Conservation (phyloP, 768 basidiomycete genomes). For the Termitomyces eurrhizus region DNA sequence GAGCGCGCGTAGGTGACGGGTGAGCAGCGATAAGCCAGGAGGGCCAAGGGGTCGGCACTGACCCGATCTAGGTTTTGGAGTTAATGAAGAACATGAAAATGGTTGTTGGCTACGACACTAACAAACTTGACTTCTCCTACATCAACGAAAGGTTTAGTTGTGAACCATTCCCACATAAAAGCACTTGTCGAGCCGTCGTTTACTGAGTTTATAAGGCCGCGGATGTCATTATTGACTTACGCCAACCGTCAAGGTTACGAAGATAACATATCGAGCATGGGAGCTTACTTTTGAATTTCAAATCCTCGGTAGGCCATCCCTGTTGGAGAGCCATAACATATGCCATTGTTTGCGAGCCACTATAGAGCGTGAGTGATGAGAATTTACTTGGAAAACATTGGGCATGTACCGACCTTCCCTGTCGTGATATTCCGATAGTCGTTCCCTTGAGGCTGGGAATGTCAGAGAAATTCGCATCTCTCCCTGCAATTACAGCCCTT, state of each 20-base stretch:
- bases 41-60: slow-evolving; percentile 92
- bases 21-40: slow-evolving; percentile 95
- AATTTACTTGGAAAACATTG: background rate
- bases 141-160: slow-evolving; percentile 69
- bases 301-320: slow-evolving; percentile 62
- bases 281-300: slow-evolving; percentile 67
- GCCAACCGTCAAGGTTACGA: background rate
- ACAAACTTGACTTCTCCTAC: slow-evolving; percentile 81
- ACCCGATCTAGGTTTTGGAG: slow-evolving; percentile 57
- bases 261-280: background rate
- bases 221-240: slow-evolving; percentile 78
- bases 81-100: background rate
- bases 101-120: slow-evolving; percentile 25
- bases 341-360: slow-evolving; percentile 94
- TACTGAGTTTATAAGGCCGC: slow-evolving; percentile 78
- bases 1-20: slow-evolving; percentile 54
- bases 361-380: slow-evolving; percentile 19
- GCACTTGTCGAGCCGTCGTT: slow-evolving; percentile 86
- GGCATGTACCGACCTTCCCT: slow-evolving; percentile 60
- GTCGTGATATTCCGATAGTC: slow-evolving; percentile 83
- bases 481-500: slow-evolving; percentile 94
- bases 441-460: slow-evolving; percentile 78
- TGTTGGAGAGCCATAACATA: slow-evolving; percentile 90
- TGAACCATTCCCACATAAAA: slow-evolving; percentile 97
- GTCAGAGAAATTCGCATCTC: slow-evolving; percentile 60